Conservation (phyloP, 768 basidiomycete species). For the Russula olivacea region DNA sequence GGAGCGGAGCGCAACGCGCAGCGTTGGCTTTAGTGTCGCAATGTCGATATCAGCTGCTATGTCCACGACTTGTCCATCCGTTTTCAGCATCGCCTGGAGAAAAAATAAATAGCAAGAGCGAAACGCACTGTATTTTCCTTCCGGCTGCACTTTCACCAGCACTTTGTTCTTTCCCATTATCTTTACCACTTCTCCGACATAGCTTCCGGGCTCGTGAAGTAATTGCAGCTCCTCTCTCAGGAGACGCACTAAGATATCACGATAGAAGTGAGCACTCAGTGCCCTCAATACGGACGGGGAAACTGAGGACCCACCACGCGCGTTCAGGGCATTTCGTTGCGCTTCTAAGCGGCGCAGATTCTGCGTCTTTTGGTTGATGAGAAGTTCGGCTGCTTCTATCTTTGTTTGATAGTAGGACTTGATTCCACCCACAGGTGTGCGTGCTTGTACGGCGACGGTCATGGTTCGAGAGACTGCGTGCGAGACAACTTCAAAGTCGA, state of each 20-base stretch:
- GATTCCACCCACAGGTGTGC: conserved; percentile 54
- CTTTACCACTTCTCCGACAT: conserved; percentile 97
- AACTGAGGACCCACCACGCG: conserved; percentile 57
- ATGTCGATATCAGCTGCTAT: conserved; percentile 84
- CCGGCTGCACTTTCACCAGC: conserved; percentile 94
- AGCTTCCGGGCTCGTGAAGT: conserved; percentile 91
- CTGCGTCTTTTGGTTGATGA: conserved; percentile 95
- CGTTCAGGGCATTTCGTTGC: conserved; percentile 94
- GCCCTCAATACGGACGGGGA: not conserved
- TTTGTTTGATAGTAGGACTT: conserved; percentile 94
- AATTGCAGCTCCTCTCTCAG: conserved; percentile 89
- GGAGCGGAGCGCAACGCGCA: conserved; percentile 92
- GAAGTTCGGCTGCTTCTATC: conserved; percentile 87
- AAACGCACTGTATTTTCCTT: conserved; percentile 94
- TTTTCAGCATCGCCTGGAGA: not conserved
- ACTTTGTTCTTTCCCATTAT: conserved; percentile 99
- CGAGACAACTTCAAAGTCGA: not conserved
- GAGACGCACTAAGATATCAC: conserved; percentile 57
- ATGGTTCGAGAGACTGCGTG: conserved; percentile 27
- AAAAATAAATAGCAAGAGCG: not conserved
- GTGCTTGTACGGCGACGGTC: conserved; percentile 35
- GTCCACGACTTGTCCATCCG: conserved; percentile 71
- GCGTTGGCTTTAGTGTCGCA: conserved; percentile 68
- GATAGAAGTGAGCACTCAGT: not conserved
- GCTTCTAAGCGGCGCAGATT: conserved; percentile 93